Conservation (phyloP, 2,329 filamentous ascomycete species). For the Fusarium chaquense region DNA sequence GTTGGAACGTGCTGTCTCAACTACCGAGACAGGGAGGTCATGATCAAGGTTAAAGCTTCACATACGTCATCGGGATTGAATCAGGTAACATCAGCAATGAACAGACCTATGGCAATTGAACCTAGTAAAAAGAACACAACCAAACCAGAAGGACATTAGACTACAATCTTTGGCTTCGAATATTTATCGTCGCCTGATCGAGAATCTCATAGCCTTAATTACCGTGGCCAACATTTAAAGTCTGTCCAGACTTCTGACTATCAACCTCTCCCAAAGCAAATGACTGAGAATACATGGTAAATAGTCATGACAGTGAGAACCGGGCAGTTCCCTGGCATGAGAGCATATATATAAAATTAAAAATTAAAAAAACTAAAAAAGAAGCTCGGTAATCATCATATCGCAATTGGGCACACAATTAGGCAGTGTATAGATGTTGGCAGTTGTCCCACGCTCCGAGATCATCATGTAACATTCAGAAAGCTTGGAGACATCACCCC, state of each 20-base stretch:
- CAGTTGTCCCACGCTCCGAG: too few relatives aligned
- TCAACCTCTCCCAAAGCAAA: not conserved
- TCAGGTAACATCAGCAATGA: not conserved
- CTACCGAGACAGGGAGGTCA: not conserved
- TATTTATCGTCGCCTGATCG: not conserved
- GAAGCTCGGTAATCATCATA: too few relatives aligned
- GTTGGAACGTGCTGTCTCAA: not conserved
- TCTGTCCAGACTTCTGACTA: not conserved
- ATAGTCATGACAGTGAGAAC: too few relatives aligned
- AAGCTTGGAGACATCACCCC: too few relatives aligned
- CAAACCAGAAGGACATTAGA: not conserved
- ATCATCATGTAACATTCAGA: too few relatives aligned
- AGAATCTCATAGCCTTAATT: too few relatives aligned
- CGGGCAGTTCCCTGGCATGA: too few relatives aligned
- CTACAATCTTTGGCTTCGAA: not conserved
- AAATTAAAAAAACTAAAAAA: too few relatives aligned
- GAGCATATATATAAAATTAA: too few relatives aligned
- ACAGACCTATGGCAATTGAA: not conserved
- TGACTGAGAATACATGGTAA: not conserved
- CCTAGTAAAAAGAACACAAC: not conserved
- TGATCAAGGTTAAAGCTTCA: not conserved
- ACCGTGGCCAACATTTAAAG: not conserved
- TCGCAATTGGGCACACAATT: too few relatives aligned
- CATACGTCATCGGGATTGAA: not conserved
- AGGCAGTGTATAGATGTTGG: too few relatives aligned